Evolutionary conservation across 2,329 filamentous ascomycete genomes (phyloP).

Genomic region (Aspergillus caelatus): DNA sequence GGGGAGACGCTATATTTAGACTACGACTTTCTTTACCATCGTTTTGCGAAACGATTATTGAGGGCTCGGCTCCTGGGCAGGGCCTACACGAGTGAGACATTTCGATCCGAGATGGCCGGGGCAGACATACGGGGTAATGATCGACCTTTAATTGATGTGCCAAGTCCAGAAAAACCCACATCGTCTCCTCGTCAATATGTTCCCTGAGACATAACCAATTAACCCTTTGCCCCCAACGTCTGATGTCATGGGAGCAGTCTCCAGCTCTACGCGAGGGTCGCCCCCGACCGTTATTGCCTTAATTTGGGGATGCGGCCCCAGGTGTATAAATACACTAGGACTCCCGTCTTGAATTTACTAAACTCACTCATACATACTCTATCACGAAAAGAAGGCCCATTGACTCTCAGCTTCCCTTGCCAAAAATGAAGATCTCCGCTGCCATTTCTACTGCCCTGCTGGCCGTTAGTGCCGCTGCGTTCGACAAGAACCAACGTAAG

Average conservation of each 20-base stretch:
- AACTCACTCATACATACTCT: neutral
- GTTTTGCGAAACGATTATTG: neutral
- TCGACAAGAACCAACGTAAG: conserved; percentile 36
- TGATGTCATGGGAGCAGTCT: neutral
- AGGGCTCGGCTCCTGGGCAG: neutral
- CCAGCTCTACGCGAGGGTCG: neutral
- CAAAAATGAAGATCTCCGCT: conserved; percentile 34
- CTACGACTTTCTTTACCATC: neutral
- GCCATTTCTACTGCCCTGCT: conserved; percentile 27
- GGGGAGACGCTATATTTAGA: neutral
- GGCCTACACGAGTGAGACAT: neutral
- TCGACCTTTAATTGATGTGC: neutral
- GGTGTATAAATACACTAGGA: neutral
- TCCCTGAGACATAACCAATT: conserved; percentile 1
- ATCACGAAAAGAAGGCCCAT: neutral
- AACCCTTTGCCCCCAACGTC: neutral
- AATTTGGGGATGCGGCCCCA: neutral
- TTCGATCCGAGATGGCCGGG: neutral
- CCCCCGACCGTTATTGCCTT: neutral
- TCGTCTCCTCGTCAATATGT: neutral
- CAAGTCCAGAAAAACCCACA: neutral
- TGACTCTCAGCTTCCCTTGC: neutral
- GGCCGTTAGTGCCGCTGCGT: conserved; percentile 31
- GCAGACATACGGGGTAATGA: neutral
- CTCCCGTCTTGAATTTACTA: neutral